Conservation (phyloP, 2,329 filamentous ascomycete species). For the Fusarium bulbicola region DNA sequence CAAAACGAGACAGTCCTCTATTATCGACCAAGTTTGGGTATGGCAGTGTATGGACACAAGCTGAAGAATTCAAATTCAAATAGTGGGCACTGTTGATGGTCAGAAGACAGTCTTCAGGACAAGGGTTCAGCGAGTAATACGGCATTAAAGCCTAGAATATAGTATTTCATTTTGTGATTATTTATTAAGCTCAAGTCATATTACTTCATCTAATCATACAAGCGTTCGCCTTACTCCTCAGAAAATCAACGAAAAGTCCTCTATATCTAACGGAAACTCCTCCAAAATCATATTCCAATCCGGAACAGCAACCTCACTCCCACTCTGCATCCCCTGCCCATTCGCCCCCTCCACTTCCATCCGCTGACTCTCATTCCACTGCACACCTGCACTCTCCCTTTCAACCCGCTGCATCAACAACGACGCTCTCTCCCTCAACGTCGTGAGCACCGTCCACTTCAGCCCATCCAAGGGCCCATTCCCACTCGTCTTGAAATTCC, state of each 20-base stretch:
- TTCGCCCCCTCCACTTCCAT: not conserved
- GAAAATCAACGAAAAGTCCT: slow-evolving; percentile 35
- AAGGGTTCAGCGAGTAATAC: accelerated
- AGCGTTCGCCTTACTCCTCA: not conserved
- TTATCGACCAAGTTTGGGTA: accelerated
- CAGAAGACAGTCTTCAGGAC: not conserved
- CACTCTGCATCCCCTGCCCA: not conserved
- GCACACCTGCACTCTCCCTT: not conserved
- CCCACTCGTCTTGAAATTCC: not conserved
- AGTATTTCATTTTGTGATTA: not conserved
- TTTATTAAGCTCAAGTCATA: not conserved
- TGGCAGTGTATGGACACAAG: too few species aligned
- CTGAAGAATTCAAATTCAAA: not conserved
- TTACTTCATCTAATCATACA: not conserved
- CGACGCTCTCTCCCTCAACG: slow-evolving; percentile 44
- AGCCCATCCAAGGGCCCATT: slow-evolving; percentile 15
- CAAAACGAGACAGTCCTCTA: accelerated
- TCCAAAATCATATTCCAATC: slow-evolving; percentile 45
- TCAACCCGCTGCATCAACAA: slow-evolving; percentile 30
- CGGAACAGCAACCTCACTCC: slow-evolving; percentile 23
- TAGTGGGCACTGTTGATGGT: not conserved
- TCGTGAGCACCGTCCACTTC: slow-evolving; percentile 46
- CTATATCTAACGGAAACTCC: slow-evolving; percentile 43
- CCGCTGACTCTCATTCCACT: not conserved
- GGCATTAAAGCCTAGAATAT: too few species aligned